phyloP scores from a whole-genome alignment of 1,284 basidiomycete species.

The Erythrobasidium hasegawianum region DNA sequence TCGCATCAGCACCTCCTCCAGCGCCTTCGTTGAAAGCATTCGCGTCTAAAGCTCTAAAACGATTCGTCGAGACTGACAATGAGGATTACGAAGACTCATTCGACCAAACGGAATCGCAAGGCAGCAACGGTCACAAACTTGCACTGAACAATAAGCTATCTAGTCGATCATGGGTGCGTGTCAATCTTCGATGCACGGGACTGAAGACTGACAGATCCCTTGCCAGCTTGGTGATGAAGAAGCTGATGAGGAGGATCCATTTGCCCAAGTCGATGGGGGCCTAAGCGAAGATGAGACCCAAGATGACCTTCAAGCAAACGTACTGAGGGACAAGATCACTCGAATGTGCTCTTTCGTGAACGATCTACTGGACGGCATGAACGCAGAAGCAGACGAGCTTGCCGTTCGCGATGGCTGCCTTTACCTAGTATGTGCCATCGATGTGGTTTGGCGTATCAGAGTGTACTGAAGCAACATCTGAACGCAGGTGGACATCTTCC shows the following conservation, averaged over 20 bases:
- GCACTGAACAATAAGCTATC: constrained; percentile 75
- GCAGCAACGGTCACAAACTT: constrained; percentile 52
- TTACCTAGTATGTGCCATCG: constrained; percentile 64
- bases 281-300: constrained; percentile 35
- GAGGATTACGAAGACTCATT: constrained; percentile 63
- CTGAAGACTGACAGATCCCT: neutral
- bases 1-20: neutral
- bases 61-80: constrained; percentile 55
- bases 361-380: constrained; percentile 74
- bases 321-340: constrained; percentile 85
- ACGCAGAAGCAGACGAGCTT: constrained; percentile 64
- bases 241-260: constrained; percentile 85
- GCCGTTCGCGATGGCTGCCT: constrained; percentile 78
- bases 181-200: neutral
- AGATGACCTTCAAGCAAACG: constrained; percentile 79
- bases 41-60: neutral
- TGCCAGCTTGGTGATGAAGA: constrained; percentile 70
- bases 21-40: neutral
- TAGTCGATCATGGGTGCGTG: constrained; percentile 56
- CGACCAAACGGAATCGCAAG: constrained; percentile 61
- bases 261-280: constrained; percentile 66
- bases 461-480: constrained; percentile 4
- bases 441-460: too few relatives aligned
- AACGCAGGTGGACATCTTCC: constrained; percentile 66
- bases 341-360: constrained; percentile 74